phyloP scores from a whole-genome alignment of 192 early-diverging fungal species.

The Linnemannia zychae region DNA sequence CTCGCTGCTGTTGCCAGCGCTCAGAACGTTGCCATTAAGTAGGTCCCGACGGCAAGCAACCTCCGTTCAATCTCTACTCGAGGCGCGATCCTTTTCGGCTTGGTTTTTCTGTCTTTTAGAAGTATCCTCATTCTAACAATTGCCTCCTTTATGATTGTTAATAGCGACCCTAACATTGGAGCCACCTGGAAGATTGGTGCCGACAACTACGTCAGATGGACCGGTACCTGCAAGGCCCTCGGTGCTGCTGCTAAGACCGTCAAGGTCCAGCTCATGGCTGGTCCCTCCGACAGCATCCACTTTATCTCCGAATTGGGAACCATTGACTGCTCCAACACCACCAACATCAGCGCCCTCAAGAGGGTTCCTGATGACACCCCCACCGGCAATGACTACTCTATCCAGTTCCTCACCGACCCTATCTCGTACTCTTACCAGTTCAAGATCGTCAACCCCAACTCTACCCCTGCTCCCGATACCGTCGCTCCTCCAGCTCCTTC shows the following conservation, averaged over 20 bases:
- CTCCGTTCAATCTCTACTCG: not conserved
- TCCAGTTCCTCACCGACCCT: slow-evolving; percentile 16
- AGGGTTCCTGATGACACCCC: not conserved
- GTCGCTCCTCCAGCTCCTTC: not conserved
- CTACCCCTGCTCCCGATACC: not conserved
- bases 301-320: slow-evolving; percentile 6
- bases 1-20: slow-evolving; percentile 17
- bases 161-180: slow-evolving; percentile 22
- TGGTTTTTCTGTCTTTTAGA: not conserved
- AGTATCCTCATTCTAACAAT: not conserved
- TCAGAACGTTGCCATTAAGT: slow-evolving; percentile 24
- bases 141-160: not conserved
- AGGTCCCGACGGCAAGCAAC: not conserved
- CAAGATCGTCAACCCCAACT: slow-evolving; percentile 3
- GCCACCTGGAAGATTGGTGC: slow-evolving; percentile 11
- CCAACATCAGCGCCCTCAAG: not conserved
- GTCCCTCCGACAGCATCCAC: slow-evolving; percentile 6
- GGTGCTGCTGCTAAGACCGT: slow-evolving; percentile 9
- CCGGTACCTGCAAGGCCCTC: slow-evolving; percentile 10
- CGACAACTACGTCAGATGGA: slow-evolving; percentile 14
- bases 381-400: slow-evolving; percentile 17
- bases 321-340: slow-evolving; percentile 18
- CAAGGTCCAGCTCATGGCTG: slow-evolving; percentile 9
- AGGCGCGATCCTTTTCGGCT: not conserved
- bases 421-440: slow-evolving; percentile 21